Conservation (phyloP, 176 grass and related monocot species). For the Bolboschoenus planiculmis region DNA sequence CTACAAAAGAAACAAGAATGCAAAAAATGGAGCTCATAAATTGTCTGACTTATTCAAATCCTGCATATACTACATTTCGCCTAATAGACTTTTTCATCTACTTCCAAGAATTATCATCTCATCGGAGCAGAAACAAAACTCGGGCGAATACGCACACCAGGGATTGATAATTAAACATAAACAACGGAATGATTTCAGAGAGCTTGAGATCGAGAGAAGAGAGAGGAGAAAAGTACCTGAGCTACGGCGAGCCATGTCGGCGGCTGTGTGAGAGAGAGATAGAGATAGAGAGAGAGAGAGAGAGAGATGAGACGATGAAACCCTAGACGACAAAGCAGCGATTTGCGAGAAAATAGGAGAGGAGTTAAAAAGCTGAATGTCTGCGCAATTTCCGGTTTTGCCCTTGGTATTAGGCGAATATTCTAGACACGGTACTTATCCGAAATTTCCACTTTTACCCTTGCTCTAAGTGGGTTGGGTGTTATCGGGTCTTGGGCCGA, state of each 20-base stretch:
- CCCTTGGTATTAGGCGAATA: background rate
- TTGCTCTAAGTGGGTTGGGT: background rate
- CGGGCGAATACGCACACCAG: background rate
- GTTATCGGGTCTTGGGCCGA: background rate
- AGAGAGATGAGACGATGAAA: constrained; percentile 21
- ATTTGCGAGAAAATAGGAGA: background rate
- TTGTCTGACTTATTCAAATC: background rate
- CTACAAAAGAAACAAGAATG: constrained; percentile 23
- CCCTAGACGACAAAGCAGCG: constrained; percentile 27
- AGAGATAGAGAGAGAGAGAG: background rate
- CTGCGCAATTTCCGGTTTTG: background rate
- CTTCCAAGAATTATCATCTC: background rate
- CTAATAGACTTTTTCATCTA: background rate
- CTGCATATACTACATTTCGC: background rate
- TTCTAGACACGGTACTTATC: background rate
- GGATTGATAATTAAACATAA: background rate
- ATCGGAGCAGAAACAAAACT: no score
- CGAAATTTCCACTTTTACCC: background rate
- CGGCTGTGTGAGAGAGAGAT: constrained; percentile 5
- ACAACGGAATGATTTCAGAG: background rate
- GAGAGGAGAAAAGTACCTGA: constrained; percentile 21
- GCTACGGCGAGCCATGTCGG: constrained; percentile 65
- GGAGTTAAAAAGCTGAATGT: background rate
- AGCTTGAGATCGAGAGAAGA: background rate
- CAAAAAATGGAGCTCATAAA: background rate